phyloP scores from a whole-genome alignment of 805 yeast genomes.

The Vanderwaltozyma polyspora region DNA sequence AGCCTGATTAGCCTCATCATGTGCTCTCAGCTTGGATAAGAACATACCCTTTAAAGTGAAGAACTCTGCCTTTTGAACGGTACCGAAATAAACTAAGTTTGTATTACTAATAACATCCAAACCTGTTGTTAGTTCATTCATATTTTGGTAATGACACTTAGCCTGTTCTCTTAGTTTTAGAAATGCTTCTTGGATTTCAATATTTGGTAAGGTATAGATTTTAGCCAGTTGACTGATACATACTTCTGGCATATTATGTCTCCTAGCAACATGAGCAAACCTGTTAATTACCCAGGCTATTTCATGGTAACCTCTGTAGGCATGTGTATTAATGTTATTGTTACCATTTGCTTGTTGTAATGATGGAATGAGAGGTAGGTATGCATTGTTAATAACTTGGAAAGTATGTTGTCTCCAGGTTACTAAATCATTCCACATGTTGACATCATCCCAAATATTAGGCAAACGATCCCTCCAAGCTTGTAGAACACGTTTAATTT shows the following conservation, averaged over 20 bases:
- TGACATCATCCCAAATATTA: slow-evolving; percentile 93
- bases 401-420: slow-evolving; percentile 99
- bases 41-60: slow-evolving; percentile 98
- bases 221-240: slow-evolving; percentile 86
- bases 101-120: slow-evolving; percentile 95
- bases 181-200: slow-evolving; percentile 97
- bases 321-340: slow-evolving; percentile 77
- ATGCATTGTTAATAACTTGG: slow-evolving; percentile 87
- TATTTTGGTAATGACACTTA: slow-evolving; percentile 90
- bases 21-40: slow-evolving; percentile 76
- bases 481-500: slow-evolving; percentile 83
- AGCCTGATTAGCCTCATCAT: slow-evolving; percentile 94
- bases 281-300: slow-evolving; percentile 98
- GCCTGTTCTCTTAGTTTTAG: slow-evolving; percentile 93
- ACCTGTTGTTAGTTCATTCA: slow-evolving; percentile 85
- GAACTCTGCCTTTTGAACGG: slow-evolving; percentile 96
- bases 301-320: slow-evolving; percentile 96
- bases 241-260: slow-evolving; percentile 94
- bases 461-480: slow-evolving; percentile 98
- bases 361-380: slow-evolving; percentile 83
- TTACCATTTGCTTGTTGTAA: slow-evolving; percentile 59
- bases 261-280: slow-evolving; percentile 96
- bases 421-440: slow-evolving; percentile 92
- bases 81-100: slow-evolving; percentile 87
- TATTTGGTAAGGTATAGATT: slow-evolving; percentile 91